phyloP scores from a whole-genome alignment of 495 filamentous ascomycete species.

The Daldinia vernicosa region DNA sequence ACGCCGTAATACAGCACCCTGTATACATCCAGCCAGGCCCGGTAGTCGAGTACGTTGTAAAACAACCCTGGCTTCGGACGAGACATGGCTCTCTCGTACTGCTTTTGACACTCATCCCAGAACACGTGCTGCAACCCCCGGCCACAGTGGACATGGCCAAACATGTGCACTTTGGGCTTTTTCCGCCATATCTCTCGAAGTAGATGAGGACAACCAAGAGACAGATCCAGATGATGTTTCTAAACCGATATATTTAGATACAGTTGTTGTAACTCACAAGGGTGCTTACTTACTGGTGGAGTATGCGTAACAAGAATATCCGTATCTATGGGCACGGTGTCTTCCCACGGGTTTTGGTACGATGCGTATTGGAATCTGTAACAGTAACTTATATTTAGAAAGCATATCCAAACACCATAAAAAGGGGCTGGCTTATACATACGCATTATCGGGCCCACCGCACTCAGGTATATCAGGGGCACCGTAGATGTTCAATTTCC shows the following conservation, averaged over 20 bases:
- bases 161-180: slow-evolving; percentile 82
- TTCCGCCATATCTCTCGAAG: slow-evolving; percentile 81
- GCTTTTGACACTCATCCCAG: slow-evolving; percentile 79
- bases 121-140: slow-evolving; percentile 71
- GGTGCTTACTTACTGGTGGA: slow-evolving; percentile 50
- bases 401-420: not conserved
- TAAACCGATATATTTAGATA: slow-evolving; percentile 38
- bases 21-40: slow-evolving; percentile 69
- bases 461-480: slow-evolving; percentile 60
- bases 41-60: slow-evolving; percentile 52
- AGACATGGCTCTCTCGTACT: slow-evolving; percentile 72
- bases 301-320: slow-evolving; percentile 91
- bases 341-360: slow-evolving; percentile 56
- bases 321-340: slow-evolving; percentile 70
- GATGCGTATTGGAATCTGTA: slow-evolving; percentile 61
- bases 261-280: not conserved
- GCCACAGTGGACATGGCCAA: slow-evolving; percentile 87
- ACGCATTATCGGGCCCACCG: slow-evolving; percentile 67
- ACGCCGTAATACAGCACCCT: slow-evolving; percentile 70
- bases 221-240: slow-evolving; percentile 78
- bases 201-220: slow-evolving; percentile 78
- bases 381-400: not conserved
- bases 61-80: slow-evolving; percentile 58
- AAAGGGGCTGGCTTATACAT: slow-evolving; percentile 4
- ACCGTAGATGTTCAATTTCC: slow-evolving; percentile 64